Conservation (phyloP, 768 basidiomycete species). For the Neoboletus subvelutipes region DNA sequence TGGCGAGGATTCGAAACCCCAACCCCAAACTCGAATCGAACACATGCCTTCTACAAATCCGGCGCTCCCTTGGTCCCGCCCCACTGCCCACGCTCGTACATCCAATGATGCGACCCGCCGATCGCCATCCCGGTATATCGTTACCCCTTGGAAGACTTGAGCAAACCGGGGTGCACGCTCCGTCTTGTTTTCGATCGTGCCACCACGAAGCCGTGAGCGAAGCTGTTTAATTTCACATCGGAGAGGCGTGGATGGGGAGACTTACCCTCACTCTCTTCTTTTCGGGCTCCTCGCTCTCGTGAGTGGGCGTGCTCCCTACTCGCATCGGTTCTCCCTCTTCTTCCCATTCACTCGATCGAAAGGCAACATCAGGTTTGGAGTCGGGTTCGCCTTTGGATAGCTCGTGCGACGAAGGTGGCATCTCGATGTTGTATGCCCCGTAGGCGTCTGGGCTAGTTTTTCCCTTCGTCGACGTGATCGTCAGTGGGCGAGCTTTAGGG, state of each 20-base stretch:
- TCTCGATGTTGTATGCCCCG: not conserved
- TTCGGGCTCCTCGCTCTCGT: not conserved
- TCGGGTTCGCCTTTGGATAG: not conserved
- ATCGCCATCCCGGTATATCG: constrained; percentile 1
- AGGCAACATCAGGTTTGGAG: too few species aligned
- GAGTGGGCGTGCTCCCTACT: not conserved
- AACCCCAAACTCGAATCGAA: too few species aligned
- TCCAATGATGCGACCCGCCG: constrained; percentile 4
- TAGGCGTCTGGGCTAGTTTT: not conserved
- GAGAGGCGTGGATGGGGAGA: too few species aligned
- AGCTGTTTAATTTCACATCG: not conserved
- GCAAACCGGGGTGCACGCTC: not conserved
- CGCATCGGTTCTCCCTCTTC: not conserved
- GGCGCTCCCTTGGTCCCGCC: constrained; percentile 11
- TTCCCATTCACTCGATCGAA: not conserved
- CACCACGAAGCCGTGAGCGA: not conserved
- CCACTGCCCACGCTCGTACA: constrained; percentile 8
- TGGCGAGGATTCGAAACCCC: too few species aligned
- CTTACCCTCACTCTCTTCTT: not conserved
- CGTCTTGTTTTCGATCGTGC: not conserved
- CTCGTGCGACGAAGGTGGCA: not conserved
- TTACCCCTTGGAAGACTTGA: not conserved
- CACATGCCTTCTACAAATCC: constrained; percentile 8
- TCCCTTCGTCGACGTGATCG: not conserved
- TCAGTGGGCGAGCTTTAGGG: not conserved